Evolutionary conservation across 768 basidiomycete species (phyloP), one percentile per base, ranked within the genome.

Genomic region (Trametes elegans): DNA sequence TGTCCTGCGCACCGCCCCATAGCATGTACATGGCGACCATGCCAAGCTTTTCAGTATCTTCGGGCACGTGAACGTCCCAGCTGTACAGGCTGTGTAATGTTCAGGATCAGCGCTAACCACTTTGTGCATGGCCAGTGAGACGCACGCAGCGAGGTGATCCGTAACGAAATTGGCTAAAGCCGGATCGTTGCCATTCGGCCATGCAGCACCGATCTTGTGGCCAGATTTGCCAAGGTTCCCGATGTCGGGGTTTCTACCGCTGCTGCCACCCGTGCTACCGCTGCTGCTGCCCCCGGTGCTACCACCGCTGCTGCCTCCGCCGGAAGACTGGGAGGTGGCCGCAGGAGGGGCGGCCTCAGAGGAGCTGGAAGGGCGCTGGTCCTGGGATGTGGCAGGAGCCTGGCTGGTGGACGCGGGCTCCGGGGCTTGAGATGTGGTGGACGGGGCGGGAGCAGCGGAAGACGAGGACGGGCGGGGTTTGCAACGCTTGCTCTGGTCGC

Each of bases 21-120:
- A 90, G 68, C 86, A 88, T 87, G 19, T 86, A 79, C 31, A 79
- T 74, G 59, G 72, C 82, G 9, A 77, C 69, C 34, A 85, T 66
- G n/a, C 83, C 85, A 48, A 79, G 69, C 5, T 65, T 28, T 13
- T 74, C 70, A 2, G 76, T 71, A 0, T 63, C 59, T n/a, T 59
- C 50, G 19, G 85, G 80, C 43, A 71, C 70, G 58, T 65, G 70
- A 10, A 85, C 78, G 32, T 76, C 74, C 93, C 93, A 95, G 28
- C 77, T 81, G 70, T 90, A 90, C 34, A 85, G 44, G 11, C 78
- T 79, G 14, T 44, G 18, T 38, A 40, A 24, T 26, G 34, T 0
- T 10, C 21, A 14, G 21, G 19, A 3, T 1, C 23, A 42, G 26
- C 11, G 14, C 10, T 23, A 7, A 7, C 26, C 10, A 41, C 9